A percentile compares a stretch with the other conserved stretches of the same genome.
These are phyloP conservation scores for Crucihimalaya himalaica DNA, from an alignment of 345 rosid species.

Conservation along the genomic window DNA sequence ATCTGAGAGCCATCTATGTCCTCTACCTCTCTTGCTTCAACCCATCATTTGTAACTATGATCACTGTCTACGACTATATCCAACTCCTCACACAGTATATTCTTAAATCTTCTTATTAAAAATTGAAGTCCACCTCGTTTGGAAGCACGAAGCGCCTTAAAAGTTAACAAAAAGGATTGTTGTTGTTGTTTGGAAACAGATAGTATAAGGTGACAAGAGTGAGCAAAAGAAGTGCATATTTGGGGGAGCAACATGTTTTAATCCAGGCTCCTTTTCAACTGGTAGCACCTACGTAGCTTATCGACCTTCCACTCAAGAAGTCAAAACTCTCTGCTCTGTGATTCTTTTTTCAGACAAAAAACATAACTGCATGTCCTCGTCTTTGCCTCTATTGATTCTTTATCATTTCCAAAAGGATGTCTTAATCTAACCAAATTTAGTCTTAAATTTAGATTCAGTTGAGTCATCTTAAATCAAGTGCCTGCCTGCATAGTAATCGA, in stretches of 20 bases:
- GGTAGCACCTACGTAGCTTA: constrained; percentile 71
- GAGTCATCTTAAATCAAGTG: too few relatives aligned
- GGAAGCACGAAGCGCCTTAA: not conserved
- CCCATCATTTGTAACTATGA: constrained; percentile 94
- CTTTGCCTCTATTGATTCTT: not conserved
- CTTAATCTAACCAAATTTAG: not conserved
- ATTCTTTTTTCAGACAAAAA: constrained; percentile 6
- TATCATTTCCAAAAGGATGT: not conserved
- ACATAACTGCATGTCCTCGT: not conserved
- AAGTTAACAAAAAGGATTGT: not conserved
- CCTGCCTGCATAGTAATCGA: too few relatives aligned
- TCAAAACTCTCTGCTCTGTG: constrained; percentile 66
- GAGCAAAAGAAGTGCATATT: constrained; percentile 71
- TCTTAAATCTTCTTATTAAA: not conserved
- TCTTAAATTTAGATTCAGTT: too few relatives aligned
- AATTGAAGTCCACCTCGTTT: not conserved
- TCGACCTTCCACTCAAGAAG: constrained; percentile 72
- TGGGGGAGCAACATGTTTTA: constrained; percentile 78
- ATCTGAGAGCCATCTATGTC: constrained; percentile 94
- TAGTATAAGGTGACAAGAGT: constrained; percentile 72
- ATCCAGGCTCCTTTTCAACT: constrained; percentile 79
- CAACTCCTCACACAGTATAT: constrained; percentile 78
- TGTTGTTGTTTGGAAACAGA: constrained; percentile 46
- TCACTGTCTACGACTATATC: constrained; percentile 80
- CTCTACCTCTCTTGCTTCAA: constrained; percentile 80